These are phyloP conservation scores for Apiospora malaysiana DNA, from an alignment of 2,329 filamentous ascomycete genomes.

Conservation along the genomic window DNA sequence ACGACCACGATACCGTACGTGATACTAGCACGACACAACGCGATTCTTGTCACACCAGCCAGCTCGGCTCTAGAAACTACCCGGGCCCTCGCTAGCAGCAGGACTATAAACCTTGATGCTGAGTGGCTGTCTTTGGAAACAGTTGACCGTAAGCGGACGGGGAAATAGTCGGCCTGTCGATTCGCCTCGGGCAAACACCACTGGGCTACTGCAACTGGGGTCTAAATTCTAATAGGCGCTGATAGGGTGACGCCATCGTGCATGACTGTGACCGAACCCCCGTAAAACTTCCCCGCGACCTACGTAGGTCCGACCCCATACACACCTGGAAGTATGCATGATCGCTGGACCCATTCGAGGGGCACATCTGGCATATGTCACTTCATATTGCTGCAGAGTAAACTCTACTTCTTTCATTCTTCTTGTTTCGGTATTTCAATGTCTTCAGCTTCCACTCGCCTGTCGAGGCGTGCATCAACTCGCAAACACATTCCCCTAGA, in stretches of 20 bases:
- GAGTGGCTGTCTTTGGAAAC: conserved; percentile 7
- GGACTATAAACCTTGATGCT: background rate
- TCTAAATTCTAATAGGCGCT: background rate
- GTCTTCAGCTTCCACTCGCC: background rate
- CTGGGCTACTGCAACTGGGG: background rate
- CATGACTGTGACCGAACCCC: conserved; percentile 16
- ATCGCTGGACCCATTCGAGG: background rate
- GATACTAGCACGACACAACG: background rate
- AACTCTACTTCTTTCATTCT: background rate
- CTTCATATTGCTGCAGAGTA: background rate
- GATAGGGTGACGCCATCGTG: conserved; percentile 15
- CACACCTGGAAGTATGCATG: conserved; percentile 4
- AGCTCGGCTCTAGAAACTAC: background rate
- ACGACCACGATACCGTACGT: background rate
- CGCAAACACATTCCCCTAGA: background rate
- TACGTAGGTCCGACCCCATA: conserved; percentile 1
- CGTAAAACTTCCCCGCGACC: conserved; percentile 16
- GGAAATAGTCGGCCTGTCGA: background rate
- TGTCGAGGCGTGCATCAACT: background rate
- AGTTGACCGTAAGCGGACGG: conserved; percentile 5
- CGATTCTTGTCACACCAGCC: conserved; percentile 11
- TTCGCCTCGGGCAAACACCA: background rate
- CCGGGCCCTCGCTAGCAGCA: background rate
- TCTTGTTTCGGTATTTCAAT: background rate
- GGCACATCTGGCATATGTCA: background rate